A percentile compares a stretch with the other conserved stretches of the same genome.
These are phyloP conservation scores for Naegleria fowleri DNA, from an alignment of 208 protist genomes.

Conservation along the genomic window DNA sequence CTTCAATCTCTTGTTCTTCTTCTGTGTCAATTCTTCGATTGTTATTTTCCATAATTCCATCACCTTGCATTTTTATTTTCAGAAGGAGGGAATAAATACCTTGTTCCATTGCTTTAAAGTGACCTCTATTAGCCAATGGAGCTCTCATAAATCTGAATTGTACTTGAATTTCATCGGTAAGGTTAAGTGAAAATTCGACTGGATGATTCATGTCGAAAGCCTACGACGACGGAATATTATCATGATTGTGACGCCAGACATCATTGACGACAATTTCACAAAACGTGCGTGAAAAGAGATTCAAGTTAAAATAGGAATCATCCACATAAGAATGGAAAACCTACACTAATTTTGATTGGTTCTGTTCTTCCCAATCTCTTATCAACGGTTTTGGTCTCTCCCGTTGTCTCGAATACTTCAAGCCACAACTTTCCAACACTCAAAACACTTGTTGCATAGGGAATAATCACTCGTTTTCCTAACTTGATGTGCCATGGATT, in stretches of 20 bases:
- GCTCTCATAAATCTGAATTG: slow-evolving; percentile 12
- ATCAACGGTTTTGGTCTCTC: not conserved
- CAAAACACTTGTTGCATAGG: not conserved
- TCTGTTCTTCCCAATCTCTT: not conserved
- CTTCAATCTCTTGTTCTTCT: not conserved
- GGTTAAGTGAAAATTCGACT: not conserved
- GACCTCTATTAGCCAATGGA: not conserved
- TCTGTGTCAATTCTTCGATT: not conserved
- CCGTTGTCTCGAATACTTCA: not conserved
- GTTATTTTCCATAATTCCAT: not conserved
- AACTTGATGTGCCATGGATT: not conserved
- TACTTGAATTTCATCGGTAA: not conserved
- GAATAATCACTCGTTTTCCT: not conserved
- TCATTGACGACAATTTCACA: too few species aligned
- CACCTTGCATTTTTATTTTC: not conserved
- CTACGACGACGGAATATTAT: too few species aligned
- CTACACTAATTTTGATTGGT: slow-evolving; percentile 3
- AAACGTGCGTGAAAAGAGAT: too few species aligned
- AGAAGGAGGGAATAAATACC: not conserved
- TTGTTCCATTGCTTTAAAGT: not conserved
- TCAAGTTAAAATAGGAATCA: not conserved
- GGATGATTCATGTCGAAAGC: not conserved
- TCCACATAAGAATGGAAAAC: not conserved
- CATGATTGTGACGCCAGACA: too few species aligned
- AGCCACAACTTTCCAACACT: not conserved